phyloP scores from a whole-genome alignment of 805 yeast species.

The Limtongia smithiae region DNA sequence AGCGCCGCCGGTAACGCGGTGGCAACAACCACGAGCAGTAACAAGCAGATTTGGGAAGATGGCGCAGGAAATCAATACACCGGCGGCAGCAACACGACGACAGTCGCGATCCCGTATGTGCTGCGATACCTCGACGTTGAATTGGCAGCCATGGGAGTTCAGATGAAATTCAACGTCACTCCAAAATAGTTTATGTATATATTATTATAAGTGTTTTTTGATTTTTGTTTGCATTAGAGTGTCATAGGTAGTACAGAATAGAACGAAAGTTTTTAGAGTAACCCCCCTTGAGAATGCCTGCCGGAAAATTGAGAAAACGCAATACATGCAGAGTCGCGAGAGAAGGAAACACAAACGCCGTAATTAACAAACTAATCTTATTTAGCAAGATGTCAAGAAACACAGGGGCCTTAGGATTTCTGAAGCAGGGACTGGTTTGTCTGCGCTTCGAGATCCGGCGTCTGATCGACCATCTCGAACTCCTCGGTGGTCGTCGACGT shows the following conservation, averaged over 20 bases:
- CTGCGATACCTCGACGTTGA: conserved; percentile 93
- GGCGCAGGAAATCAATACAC: conserved; percentile 87
- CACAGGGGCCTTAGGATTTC: background rate
- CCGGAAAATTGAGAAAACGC: too few relatives aligned
- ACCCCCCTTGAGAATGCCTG: too few relatives aligned
- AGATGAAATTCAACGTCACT: conserved; percentile 80
- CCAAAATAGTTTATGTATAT: conserved; percentile 37
- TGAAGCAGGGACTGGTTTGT: background rate
- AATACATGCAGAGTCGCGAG: background rate
- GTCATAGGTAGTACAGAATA: background rate
- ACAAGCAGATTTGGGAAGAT: conserved; percentile 87
- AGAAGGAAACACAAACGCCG: too few relatives aligned
- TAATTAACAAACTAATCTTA: too few relatives aligned
- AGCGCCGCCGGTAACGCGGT: conserved; percentile 43
- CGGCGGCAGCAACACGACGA: conserved; percentile 92
- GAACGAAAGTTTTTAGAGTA: background rate
- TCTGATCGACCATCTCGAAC: conserved; percentile 13
- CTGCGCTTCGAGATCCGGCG: conserved; percentile 12
- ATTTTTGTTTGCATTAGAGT: background rate
- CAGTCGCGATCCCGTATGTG: conserved; percentile 95
- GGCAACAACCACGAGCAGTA: conserved; percentile 30
- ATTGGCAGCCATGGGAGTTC: conserved; percentile 95
- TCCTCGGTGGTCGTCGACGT: conserved; percentile 3
- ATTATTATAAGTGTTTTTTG: background rate
- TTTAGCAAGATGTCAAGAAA: background rate